A percentile compares a stretch with the other conserved stretches of the same genome.
Conservation (phyloP, 2,329 filamentous ascomycete genomes). For the Penicillium rolfsii region DNA sequence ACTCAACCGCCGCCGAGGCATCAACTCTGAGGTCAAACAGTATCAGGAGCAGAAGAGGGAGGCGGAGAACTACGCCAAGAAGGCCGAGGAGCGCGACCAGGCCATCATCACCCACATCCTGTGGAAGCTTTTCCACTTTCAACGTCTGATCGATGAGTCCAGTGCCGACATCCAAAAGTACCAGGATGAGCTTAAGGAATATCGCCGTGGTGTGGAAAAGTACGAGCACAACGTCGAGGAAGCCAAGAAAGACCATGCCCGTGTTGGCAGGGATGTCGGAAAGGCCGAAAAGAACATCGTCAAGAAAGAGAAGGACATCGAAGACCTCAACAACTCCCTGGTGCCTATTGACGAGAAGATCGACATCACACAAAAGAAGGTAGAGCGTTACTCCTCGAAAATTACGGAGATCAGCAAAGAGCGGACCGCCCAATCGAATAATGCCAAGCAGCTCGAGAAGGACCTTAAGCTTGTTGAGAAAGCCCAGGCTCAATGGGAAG, state of each 20-base stretch:
- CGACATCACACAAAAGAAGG: constrained; percentile 71
- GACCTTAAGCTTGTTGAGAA: constrained; percentile 85
- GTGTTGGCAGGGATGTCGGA: constrained; percentile 73
- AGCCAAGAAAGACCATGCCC: constrained; percentile 80
- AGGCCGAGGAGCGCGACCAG: constrained; percentile 85
- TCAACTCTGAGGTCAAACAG: constrained; percentile 97
- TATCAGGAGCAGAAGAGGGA: constrained; percentile 97
- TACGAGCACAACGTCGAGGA: constrained; percentile 79
- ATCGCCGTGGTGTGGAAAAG: constrained; percentile 81
- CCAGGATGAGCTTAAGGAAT: constrained; percentile 92
- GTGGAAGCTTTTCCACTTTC: constrained; percentile 96
- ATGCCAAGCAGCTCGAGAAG: constrained; percentile 75
- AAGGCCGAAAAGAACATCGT: constrained; percentile 87
- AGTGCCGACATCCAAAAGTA: constrained; percentile 88
- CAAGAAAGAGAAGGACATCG: constrained; percentile 80
- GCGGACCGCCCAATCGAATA: constrained; percentile 69
- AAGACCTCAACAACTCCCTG: constrained; percentile 81
- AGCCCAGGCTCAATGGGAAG: constrained; percentile 84
- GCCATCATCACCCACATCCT: constrained; percentile 91
- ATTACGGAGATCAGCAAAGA: constrained; percentile 75
- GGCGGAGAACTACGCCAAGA: constrained; percentile 88
- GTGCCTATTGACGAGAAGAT: constrained; percentile 94
- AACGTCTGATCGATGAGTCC: constrained; percentile 89
- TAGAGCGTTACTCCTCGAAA: constrained; percentile 68
- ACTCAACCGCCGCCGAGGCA: constrained; percentile 83